phyloP scores from a whole-genome alignment of 2,329 filamentous ascomycete species.

The Fusarium sp. region DNA sequence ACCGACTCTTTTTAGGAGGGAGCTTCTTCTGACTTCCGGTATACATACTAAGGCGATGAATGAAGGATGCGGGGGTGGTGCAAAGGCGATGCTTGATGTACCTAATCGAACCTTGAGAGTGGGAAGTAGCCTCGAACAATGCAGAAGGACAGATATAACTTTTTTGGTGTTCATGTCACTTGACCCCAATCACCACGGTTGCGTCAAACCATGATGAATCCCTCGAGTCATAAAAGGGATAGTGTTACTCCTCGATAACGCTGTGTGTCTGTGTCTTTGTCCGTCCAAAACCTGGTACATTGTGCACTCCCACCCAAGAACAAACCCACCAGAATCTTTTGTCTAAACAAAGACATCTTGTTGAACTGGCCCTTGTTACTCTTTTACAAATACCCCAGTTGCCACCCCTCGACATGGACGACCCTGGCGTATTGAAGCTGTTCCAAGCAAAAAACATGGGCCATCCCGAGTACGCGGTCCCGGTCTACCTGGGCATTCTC shows the following conservation, averaged over 20 bases:
- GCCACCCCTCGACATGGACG: too few species aligned
- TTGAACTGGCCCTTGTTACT: too few species aligned
- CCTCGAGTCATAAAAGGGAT: constrained; percentile 24
- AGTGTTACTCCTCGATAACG: constrained; percentile 36
- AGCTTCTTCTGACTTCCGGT: constrained; percentile 52
- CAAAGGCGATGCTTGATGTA: constrained; percentile 10
- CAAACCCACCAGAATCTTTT: too few species aligned
- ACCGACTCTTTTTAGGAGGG: constrained; percentile 42
- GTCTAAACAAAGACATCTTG: background rate
- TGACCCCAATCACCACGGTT: constrained; percentile 15
- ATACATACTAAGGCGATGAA: constrained; percentile 50
- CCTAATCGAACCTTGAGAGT: background rate
- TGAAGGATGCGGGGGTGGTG: background rate
- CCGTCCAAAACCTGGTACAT: constrained; percentile 39
- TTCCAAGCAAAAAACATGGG: constrained; percentile 22
- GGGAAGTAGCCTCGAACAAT: constrained; percentile 2
- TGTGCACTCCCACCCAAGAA: constrained; percentile 25
- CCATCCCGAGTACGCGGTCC: constrained; percentile 37
- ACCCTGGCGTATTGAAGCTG: too few species aligned
- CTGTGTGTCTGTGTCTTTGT: constrained; percentile 30
- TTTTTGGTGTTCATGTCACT: constrained; percentile 30
- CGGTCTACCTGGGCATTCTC: constrained; percentile 39
- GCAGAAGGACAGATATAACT: constrained; percentile 7
- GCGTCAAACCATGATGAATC: constrained; percentile 13
- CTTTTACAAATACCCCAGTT: constrained; percentile 12